Conservation (phyloP, 345 rosid species). For the Citrus glauca region DNA sequence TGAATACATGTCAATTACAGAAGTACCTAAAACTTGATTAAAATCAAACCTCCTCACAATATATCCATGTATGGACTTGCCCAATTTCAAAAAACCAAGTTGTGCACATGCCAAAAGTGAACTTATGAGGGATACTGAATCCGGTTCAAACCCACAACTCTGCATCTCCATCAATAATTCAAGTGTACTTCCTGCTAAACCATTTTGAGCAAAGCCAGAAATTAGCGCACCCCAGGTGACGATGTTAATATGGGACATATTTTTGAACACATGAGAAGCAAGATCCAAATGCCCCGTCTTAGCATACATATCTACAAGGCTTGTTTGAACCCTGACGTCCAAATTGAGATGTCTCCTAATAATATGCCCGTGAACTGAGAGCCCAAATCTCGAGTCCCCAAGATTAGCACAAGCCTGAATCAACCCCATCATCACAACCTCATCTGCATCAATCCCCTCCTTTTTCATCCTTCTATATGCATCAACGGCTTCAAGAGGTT, state of each 20-base stretch:
- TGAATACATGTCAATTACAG: conserved; percentile 65
- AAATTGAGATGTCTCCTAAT: conserved; percentile 41
- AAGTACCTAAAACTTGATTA: conserved; percentile 43
- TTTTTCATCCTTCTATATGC: conserved; percentile 50
- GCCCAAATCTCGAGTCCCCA: conserved; percentile 43
- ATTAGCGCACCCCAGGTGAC: conserved; percentile 66
- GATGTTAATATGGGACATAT: conserved; percentile 39
- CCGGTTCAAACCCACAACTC: conserved; percentile 40
- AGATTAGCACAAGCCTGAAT: conserved; percentile 60
- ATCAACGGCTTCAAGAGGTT: conserved; percentile 44
- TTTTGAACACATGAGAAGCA: conserved; percentile 45
- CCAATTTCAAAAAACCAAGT: conserved; percentile 49
- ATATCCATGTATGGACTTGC: conserved; percentile 57
- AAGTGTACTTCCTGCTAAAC: conserved; percentile 43
- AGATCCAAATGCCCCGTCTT: conserved; percentile 53
- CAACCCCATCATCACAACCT: conserved; percentile 51
- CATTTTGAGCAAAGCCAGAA: conserved; percentile 63
- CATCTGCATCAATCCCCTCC: conserved; percentile 60
- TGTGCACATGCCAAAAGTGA: conserved; percentile 56
- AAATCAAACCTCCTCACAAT: conserved; percentile 40
- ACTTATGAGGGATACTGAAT: conserved; percentile 52
- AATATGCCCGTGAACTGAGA: conserved; percentile 58
- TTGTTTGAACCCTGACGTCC: conserved; percentile 47
- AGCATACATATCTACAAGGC: conserved; percentile 69
- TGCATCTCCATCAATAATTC: conserved; percentile 56